Conservation (phyloP, 306 rosid genomes). For the Quercus cerris region DNA sequence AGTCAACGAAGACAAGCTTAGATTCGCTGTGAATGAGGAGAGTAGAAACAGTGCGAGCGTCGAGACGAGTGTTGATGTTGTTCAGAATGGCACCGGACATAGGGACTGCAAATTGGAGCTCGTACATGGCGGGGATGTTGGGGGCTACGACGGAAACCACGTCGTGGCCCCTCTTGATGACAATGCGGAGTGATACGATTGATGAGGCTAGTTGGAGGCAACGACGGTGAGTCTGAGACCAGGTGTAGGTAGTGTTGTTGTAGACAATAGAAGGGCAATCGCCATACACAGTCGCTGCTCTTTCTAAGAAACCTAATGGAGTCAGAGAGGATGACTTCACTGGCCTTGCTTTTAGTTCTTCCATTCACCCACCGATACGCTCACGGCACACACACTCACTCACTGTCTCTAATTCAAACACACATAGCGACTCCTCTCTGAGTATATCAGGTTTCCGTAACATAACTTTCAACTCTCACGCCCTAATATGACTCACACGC, state of each 20-base stretch:
- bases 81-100: neutral
- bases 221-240: neutral
- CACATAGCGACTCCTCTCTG: too few relatives aligned
- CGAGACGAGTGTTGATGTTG: neutral
- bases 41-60: neutral
- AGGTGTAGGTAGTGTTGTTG: neutral
- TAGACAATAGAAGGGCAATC: slow-evolving; percentile 15
- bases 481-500: too few relatives aligned
- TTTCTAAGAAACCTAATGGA: slow-evolving; percentile 21
- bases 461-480: too few relatives aligned
- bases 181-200: slow-evolving; percentile 5
- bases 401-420: too few relatives aligned
- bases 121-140: neutral
- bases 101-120: neutral
- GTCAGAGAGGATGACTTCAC: slow-evolving; percentile 8
- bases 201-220: slow-evolving; percentile 19
- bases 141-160: neutral
- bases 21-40: neutral
- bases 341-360: slow-evolving; percentile 8
- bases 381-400: too few relatives aligned
- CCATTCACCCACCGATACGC: neutral
- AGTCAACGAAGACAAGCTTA: neutral
- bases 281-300: slow-evolving; percentile 21
- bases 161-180: neutral
- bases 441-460: too few relatives aligned